Percentiles rank a stretch among this genome's conserved stretches.
These are phyloP conservation scores for Pezicula neosporulosa DNA, from an alignment of 2,329 filamentous ascomycete genomes.

Conservation along the genomic window DNA sequence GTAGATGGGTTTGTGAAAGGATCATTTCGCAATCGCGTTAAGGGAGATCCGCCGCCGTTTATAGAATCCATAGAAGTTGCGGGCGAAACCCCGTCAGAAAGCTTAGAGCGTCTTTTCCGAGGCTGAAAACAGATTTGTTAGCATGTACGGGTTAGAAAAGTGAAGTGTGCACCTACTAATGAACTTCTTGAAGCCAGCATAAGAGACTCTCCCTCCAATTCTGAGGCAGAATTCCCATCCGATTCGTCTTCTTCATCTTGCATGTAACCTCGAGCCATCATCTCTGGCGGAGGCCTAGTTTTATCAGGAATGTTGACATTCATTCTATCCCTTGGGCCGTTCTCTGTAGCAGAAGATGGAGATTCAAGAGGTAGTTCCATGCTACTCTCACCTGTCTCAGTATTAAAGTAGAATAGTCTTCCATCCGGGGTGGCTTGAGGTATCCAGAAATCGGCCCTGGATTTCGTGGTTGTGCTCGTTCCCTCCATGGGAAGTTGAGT, in stretches of 20 bases:
- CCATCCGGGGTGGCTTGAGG: conserved; percentile 94
- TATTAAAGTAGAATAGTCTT: conserved; percentile 96
- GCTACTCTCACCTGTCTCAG: conserved; percentile 89
- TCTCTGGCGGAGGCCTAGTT: conserved; percentile 82
- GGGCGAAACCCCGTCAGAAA: conserved; percentile 70
- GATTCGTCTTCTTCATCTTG: conserved; percentile 91
- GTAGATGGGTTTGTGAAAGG: conserved; percentile 47
- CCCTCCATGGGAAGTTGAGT: conserved; percentile 65
- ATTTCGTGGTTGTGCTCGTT: conserved; percentile 60
- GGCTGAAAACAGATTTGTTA: conserved; percentile 36
- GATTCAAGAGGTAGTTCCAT: conserved; percentile 94
- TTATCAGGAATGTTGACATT: conserved; percentile 87
- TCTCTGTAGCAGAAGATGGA: conserved; percentile 75
- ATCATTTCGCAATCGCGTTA: conserved; percentile 55
- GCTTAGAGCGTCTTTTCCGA: conserved; percentile 58
- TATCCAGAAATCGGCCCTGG: conserved; percentile 96
- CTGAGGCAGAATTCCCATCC: conserved; percentile 76
- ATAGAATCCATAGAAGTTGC: conserved; percentile 91
- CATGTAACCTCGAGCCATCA: conserved; percentile 80
- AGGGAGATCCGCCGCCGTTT: conserved; percentile 58
- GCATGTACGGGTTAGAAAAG: conserved; percentile 11
- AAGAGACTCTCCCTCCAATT: conserved; percentile 74
- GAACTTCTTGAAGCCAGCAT: conserved; percentile 68
- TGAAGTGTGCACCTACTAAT: conserved; percentile 48
- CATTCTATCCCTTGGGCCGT: conserved; percentile 81